phyloP scores from a whole-genome alignment of 352 stramenopile species.

The Pythium dissotocum region DNA sequence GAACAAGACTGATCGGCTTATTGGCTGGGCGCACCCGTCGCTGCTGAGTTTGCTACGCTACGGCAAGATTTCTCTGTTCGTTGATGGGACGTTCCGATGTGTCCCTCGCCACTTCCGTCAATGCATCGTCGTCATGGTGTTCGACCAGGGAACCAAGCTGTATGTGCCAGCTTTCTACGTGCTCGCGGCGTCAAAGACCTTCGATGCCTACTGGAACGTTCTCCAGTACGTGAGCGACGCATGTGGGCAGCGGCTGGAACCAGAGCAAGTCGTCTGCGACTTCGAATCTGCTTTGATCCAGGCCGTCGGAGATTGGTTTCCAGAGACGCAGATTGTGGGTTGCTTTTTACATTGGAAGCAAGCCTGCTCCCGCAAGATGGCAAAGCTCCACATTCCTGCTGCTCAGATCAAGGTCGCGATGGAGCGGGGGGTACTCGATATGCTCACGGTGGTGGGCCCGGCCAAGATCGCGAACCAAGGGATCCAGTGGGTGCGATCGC shows the following conservation, averaged over 20 bases:
- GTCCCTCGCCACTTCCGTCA: conserved; percentile 17
- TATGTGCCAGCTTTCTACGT: conserved; percentile 28
- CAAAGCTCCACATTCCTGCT: conserved; percentile 1
- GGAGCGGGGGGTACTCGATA: too few species aligned
- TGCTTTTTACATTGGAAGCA: conserved; percentile 30
- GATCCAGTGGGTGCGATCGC: too few species aligned
- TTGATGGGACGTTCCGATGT: too few species aligned
- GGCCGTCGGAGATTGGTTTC: conserved; percentile 9
- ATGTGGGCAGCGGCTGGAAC: conserved; percentile 6
- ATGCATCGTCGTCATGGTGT: conserved; percentile 29
- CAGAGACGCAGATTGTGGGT: conserved; percentile 12
- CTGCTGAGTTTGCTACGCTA: too few species aligned
- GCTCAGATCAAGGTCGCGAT: too few species aligned
- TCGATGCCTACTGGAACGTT: conserved; percentile 27
- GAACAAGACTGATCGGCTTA: too few species aligned
- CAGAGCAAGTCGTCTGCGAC: conserved; percentile 18
- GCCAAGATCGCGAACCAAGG: too few species aligned
- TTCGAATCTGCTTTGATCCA: conserved; percentile 16
- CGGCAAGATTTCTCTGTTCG: too few species aligned
- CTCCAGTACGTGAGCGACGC: conserved; percentile 5
- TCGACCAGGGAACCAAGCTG: conserved; percentile 10
- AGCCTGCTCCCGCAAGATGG: neutral
- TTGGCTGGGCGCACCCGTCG: too few species aligned
- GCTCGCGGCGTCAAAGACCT: conserved; percentile 10
- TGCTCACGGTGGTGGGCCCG: too few species aligned